phyloP scores from a whole-genome alignment of 1,284 basidiomycete genomes.

The Moesziomyces globuligerus region DNA sequence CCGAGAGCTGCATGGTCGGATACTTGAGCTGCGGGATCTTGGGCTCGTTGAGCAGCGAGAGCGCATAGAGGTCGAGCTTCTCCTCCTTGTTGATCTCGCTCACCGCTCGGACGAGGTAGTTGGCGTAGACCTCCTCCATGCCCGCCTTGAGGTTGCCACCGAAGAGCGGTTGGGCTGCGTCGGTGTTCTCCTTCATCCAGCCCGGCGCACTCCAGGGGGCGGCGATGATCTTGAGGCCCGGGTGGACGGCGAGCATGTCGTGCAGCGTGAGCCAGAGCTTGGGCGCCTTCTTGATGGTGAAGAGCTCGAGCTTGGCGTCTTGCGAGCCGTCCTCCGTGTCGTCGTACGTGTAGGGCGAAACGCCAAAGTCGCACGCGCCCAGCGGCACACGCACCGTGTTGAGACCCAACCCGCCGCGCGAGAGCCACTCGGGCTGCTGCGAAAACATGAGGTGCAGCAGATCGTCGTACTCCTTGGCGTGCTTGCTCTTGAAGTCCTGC shows the following conservation, averaged over 20 bases:
- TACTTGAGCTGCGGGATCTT: conserved; percentile 28
- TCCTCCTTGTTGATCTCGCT: conserved; percentile 34
- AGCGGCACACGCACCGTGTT: conserved; percentile 48
- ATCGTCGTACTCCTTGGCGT: conserved; percentile 46
- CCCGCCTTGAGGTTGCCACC: conserved; percentile 40
- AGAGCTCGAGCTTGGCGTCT: conserved; percentile 37
- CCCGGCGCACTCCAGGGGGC: conserved; percentile 53
- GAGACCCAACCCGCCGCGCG: conserved; percentile 40
- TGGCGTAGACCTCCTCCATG: conserved; percentile 39
- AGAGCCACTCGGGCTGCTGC: conserved; percentile 30
- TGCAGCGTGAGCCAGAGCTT: conserved; percentile 48
- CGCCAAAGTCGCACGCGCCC: conserved; percentile 53
- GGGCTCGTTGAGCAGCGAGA: conserved; percentile 51
- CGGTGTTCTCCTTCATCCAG: conserved; percentile 54
- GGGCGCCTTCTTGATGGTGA: conserved; percentile 50
- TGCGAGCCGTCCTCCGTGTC: conserved; percentile 49
- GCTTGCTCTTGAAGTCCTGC: conserved; percentile 45
- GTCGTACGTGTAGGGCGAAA: conserved; percentile 48
- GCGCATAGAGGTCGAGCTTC: conserved; percentile 18
- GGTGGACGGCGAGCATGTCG: conserved; percentile 41
- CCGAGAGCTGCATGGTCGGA: conserved; percentile 38
- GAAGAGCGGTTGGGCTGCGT: conserved; percentile 29
- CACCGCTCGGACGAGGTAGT: conserved; percentile 45
- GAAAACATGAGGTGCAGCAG: conserved; percentile 50
- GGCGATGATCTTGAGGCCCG: conserved; percentile 32